Evolutionary conservation across 2,329 filamentous ascomycete species (phyloP).

Genomic region (Hymenoscyphus infarciens): DNA sequence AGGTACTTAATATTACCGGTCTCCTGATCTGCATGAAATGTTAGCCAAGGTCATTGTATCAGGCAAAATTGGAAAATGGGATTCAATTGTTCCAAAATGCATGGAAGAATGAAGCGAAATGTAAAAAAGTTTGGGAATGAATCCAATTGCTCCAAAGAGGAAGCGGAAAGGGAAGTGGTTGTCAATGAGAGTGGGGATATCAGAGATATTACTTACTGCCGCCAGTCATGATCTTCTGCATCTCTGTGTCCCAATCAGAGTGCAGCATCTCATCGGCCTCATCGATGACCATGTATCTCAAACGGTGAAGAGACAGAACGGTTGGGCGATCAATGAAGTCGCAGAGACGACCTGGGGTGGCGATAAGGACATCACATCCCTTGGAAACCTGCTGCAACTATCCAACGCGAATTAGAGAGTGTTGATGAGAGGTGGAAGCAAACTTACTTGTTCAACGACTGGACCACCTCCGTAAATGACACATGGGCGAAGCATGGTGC

Average conservation of each 20-base stretch:
- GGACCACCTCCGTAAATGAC: slow-evolving; percentile 86
- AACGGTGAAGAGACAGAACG: slow-evolving; percentile 67
- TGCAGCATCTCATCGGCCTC: slow-evolving; percentile 93
- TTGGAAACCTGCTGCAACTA: slow-evolving; percentile 60
- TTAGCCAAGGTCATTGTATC: neutral
- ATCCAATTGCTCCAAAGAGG: neutral
- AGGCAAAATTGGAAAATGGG: neutral
- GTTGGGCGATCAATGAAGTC: slow-evolving; percentile 76
- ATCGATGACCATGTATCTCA: slow-evolving; percentile 81
- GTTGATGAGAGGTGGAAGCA: too few species aligned
- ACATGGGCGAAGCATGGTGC: slow-evolving; percentile 88
- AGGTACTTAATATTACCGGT: slow-evolving; percentile 66
- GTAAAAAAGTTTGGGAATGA: too few species aligned
- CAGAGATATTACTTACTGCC: slow-evolving; percentile 58
- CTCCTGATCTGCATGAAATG: slow-evolving; percentile 60
- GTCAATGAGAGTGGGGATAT: too few species aligned
- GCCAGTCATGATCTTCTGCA: slow-evolving; percentile 73
- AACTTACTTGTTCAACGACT: slow-evolving; percentile 56
- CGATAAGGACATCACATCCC: slow-evolving; percentile 87
- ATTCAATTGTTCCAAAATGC: neutral
- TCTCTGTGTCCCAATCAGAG: slow-evolving; percentile 71
- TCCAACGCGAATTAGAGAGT: too few species aligned
- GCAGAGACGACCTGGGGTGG: slow-evolving; percentile 78
- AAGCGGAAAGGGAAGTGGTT: neutral
- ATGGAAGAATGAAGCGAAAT: too few species aligned